phyloP scores from a whole-genome alignment of 2,329 filamentous ascomycete species.

The Kalmusia sp. region DNA sequence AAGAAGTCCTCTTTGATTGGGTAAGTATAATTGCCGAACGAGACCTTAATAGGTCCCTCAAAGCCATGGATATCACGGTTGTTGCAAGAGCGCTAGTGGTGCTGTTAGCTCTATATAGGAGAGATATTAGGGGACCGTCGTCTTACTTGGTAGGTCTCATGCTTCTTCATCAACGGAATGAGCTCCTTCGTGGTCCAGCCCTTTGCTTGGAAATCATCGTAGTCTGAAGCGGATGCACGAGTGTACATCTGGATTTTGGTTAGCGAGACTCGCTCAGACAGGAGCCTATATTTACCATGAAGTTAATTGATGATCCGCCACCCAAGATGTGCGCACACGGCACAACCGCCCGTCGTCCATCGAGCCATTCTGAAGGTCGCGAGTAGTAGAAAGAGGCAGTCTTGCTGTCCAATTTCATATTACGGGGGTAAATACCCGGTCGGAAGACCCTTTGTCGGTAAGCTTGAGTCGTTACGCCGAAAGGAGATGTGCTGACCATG shows the following conservation, averaged over 20 bases:
- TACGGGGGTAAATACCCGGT: conserved; percentile 77
- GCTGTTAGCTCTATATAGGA: neutral
- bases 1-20: conserved; percentile 84
- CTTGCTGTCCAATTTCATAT: conserved; percentile 83
- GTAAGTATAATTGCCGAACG: conserved; percentile 80
- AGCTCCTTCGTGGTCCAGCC: conserved; percentile 82
- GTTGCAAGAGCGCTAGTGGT: conserved; percentile 46
- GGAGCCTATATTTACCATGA: conserved; percentile 62
- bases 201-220: conserved; percentile 80
- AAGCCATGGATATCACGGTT: conserved; percentile 74
- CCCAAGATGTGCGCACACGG: conserved; percentile 76
- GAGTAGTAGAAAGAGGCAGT: conserved; percentile 84
- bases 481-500: conserved; percentile 55
- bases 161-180: conserved; percentile 79
- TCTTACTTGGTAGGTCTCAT: conserved; percentile 73
- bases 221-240: conserved; percentile 73
- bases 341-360: conserved; percentile 75
- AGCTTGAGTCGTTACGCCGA: neutral
- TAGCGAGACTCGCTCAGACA: neutral
- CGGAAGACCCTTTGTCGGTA: conserved; percentile 66
- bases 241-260: conserved; percentile 68
- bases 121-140: neutral
- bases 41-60: conserved; percentile 82
- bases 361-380: conserved; percentile 74
- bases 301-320: conserved; percentile 78